Conservation (phyloP, 2,329 filamentous ascomycete species). For the Chrysosporium queenslandicum region DNA sequence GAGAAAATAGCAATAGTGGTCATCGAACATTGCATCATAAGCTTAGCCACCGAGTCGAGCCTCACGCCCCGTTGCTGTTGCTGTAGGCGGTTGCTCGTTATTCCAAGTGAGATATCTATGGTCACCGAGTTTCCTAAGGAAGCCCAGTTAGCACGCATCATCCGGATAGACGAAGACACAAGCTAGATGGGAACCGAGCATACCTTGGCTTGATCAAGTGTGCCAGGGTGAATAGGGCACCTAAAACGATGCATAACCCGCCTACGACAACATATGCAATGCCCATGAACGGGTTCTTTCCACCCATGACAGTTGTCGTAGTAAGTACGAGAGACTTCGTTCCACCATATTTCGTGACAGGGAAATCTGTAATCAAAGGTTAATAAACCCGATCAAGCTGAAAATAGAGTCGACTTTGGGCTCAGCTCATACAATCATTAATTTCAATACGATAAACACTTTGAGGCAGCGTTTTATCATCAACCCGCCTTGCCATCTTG, state of each 20-base stretch:
- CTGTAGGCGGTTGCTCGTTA: conserved; percentile 52
- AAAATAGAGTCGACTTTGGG: neutral
- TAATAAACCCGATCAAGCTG: neutral
- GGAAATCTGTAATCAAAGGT: conserved; percentile 55
- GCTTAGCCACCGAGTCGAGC: conserved; percentile 37
- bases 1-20: neutral
- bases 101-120: conserved; percentile 98
- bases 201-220: conserved; percentile 86
- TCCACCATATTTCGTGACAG: conserved; percentile 65
- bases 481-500: conserved; percentile 81
- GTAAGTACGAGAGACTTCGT: conserved; percentile 85
- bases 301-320: conserved; percentile 84
- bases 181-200: conserved; percentile 23
- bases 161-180: neutral
- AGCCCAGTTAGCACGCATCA: conserved; percentile 1
- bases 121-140: conserved; percentile 78
- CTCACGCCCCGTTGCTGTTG: conserved; percentile 43
- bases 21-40: neutral
- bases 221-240: conserved; percentile 75
- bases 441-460: conserved; percentile 72
- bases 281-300: conserved; percentile 88
- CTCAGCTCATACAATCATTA: conserved; percentile 56
- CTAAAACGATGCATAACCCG: conserved; percentile 81
- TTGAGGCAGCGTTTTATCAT: conserved; percentile 53
- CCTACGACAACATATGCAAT: conserved; percentile 94